Percentiles rank a stretch among this genome's conserved stretches.
Evolutionary conservation across 2,329 filamentous ascomycete genomes (phyloP).

Genomic region (Pseudocercospora eumusae): DNA sequence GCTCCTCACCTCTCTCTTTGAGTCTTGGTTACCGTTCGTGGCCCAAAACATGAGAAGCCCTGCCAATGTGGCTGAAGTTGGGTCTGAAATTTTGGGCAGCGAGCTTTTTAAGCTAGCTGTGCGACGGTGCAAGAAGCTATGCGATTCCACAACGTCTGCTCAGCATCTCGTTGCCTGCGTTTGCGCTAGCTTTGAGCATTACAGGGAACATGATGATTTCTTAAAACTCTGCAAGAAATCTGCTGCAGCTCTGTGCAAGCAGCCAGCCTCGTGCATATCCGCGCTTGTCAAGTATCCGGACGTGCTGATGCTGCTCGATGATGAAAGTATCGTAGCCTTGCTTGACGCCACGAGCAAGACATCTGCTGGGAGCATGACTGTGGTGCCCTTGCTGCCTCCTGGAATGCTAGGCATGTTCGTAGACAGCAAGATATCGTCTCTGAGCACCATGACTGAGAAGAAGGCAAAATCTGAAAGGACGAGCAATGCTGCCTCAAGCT

Average conservation of each 20-base stretch:
- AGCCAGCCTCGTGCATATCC: background rate
- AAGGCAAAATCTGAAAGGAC: background rate
- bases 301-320: background rate
- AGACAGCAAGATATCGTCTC: background rate
- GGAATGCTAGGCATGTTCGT: background rate
- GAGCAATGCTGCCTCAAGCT: background rate
- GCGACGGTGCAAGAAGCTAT: constrained; percentile 7
- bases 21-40: constrained; percentile 30
- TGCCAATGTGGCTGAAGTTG: background rate
- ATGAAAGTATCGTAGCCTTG: background rate
- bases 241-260: constrained; percentile 13
- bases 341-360: background rate
- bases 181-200: constrained; percentile 15
- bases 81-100: constrained; percentile 9
- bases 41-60: constrained; percentile 13
- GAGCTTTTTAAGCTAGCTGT: constrained; percentile 19
- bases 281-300: background rate
- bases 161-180: constrained; percentile 22
- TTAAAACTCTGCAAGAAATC: constrained; percentile 1
- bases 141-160: constrained; percentile 9
- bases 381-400: background rate
- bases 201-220: constrained; percentile 11
- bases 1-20: constrained; percentile 20
- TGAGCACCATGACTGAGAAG: background rate
- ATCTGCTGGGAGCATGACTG: background rate